Evolutionary conservation across 2,329 filamentous ascomycete genomes (phyloP).

Genomic region (Penicillium aurantiogriseum): DNA sequence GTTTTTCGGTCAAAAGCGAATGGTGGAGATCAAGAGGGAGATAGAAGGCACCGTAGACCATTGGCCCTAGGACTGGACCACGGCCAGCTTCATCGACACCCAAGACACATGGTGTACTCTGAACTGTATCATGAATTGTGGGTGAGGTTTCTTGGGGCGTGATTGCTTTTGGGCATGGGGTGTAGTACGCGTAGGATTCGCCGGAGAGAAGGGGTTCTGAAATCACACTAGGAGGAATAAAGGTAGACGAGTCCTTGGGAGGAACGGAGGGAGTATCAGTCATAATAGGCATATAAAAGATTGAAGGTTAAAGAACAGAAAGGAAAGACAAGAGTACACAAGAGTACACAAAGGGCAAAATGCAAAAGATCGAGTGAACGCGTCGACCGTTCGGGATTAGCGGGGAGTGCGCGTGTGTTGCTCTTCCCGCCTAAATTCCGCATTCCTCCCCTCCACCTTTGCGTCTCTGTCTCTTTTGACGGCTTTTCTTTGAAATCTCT

Average conservation of each 20-base stretch:
- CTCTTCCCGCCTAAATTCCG: conserved; percentile 23
- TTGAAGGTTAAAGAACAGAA: not conserved
- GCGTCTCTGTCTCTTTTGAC: not conserved
- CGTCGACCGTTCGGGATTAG: conserved; percentile 40
- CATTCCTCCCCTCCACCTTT: conserved; percentile 22
- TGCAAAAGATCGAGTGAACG: conserved; percentile 21
- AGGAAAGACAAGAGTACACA: not conserved
- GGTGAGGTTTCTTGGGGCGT: conserved; percentile 42
- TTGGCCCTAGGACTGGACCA: conserved; percentile 82
- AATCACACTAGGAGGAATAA: conserved; percentile 70
- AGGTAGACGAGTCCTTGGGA: conserved; percentile 43
- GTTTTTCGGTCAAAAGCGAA: conserved; percentile 70
- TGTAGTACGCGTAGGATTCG: conserved; percentile 70
- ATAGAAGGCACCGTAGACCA: conserved; percentile 72
- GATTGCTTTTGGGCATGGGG: conserved; percentile 63
- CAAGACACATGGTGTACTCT: conserved; percentile 65
- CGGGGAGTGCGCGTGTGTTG: conserved; percentile 25
- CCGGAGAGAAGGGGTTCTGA: conserved; percentile 58
- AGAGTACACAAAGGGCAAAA: not conserved
- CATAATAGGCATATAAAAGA: conserved; percentile 28
- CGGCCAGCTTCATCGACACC: conserved; percentile 93
- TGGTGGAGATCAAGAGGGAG: conserved; percentile 63
- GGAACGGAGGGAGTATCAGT: conserved; percentile 20
- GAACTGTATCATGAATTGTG: conserved; percentile 32
- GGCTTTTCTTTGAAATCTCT: not conserved